phyloP scores from a whole-genome alignment of 768 basidiomycete genomes.

The Lactifluus pinguis region DNA sequence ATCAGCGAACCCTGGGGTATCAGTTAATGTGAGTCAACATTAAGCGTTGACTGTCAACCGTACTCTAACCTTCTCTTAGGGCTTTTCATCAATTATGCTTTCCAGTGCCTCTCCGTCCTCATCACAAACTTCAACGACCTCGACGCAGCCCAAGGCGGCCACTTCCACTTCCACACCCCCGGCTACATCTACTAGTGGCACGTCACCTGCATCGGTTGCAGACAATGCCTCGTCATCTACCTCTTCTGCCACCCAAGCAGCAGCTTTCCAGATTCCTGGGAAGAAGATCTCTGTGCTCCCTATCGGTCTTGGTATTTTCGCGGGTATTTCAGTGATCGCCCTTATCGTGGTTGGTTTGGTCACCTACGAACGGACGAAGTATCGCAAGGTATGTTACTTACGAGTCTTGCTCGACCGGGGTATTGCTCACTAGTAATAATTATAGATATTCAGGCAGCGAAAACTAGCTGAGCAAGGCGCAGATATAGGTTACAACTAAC shows the following conservation, averaged over 20 bases:
- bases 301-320: conserved; percentile 76
- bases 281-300: conserved; percentile 67
- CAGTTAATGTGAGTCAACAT: not conserved
- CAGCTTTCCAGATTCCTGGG: conserved; percentile 58
- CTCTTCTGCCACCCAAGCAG: conserved; percentile 19
- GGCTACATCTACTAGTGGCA: not conserved
- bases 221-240: conserved; percentile 12
- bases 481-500: conserved; percentile 50
- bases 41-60: not conserved
- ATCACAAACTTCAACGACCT: conserved; percentile 13
- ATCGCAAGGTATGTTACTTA: conserved; percentile 56
- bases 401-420: not conserved
- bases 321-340: conserved; percentile 77
- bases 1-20: not conserved
- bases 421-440: not conserved
- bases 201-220: conserved; percentile 16
- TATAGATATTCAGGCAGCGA: conserved; percentile 55
- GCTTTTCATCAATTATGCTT: conserved; percentile 10
- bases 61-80: not conserved
- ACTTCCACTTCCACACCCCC: conserved; percentile 19
- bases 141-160: conserved; percentile 12
- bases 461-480: conserved; percentile 59
- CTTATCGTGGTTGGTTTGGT: conserved; percentile 76
- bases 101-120: conserved; percentile 11
- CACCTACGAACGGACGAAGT: conserved; percentile 80